These are phyloP conservation scores for Boletus reticuloceps DNA, from an alignment of 768 basidiomycete genomes.

Conservation along the genomic window DNA sequence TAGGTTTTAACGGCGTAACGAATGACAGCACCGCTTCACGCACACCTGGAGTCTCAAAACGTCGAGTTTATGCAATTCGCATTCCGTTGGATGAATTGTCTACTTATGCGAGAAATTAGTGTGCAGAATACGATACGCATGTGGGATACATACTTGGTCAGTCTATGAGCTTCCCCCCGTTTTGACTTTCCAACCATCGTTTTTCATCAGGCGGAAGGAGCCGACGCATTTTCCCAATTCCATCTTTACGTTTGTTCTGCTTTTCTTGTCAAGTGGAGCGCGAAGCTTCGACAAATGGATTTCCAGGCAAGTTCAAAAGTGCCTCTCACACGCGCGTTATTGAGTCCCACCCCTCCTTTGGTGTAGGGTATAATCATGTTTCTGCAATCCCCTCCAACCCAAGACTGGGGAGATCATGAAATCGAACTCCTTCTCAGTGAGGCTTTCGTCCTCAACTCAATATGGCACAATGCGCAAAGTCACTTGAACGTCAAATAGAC, in stretches of 20 bases:
- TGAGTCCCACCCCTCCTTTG: not conserved
- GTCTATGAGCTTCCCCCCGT: conserved; percentile 26
- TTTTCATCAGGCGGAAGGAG: conserved; percentile 78
- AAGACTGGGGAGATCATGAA: conserved; percentile 94
- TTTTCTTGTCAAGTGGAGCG: conserved; percentile 94
- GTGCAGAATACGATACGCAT: conserved; percentile 96
- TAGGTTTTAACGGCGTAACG: not conserved
- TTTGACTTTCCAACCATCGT: not conserved
- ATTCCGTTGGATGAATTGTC: conserved; percentile 99
- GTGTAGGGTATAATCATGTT: conserved; percentile 97
- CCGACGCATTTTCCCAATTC: conserved; percentile 98
- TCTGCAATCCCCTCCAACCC: conserved; percentile 87
- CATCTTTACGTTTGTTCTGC: conserved; percentile 98
- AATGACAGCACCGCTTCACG: conserved; percentile 70
- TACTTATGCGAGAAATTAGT: conserved; percentile 97
- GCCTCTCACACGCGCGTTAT: not conserved
- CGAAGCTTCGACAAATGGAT: conserved; percentile 92
- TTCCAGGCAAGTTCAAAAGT: conserved; percentile 70
- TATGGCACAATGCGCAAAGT: conserved; percentile 91
- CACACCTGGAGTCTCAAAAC: conserved; percentile 84
- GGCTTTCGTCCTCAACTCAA: conserved; percentile 90
- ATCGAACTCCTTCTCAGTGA: conserved; percentile 94
- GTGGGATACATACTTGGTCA: conserved; percentile 99
- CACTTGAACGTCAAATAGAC: conserved; percentile 64
- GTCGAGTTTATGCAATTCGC: conserved; percentile 99